phyloP scores from a whole-genome alignment of 169 alveolate species.

The Plasmodium blacklocki region DNA sequence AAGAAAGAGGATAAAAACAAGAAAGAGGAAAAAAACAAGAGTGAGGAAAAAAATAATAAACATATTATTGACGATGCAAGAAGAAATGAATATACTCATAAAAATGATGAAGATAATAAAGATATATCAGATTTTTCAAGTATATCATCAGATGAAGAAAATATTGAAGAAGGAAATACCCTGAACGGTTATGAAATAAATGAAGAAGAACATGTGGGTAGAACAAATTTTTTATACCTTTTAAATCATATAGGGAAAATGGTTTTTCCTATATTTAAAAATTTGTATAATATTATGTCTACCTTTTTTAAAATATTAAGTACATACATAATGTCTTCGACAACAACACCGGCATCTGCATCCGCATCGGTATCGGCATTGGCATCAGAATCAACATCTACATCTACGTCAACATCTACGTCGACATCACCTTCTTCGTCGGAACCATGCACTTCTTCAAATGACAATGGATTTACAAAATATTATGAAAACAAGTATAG shows the following conservation, averaged over 20 bases:
- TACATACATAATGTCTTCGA: constrained; percentile 3
- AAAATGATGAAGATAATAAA: neutral
- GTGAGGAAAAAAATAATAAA: neutral
- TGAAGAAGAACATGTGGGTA: constrained; percentile 17
- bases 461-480: neutral
- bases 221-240: constrained; percentile 2
- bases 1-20: no score
- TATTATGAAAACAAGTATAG: constrained; percentile 49
- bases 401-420: no score
- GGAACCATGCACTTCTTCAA: neutral
- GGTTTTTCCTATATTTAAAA: constrained; percentile 33
- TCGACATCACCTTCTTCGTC: no score
- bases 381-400: no score
- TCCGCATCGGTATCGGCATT: no score
- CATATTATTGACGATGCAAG: neutral
- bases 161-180: neutral
- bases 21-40: no score
- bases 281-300: constrained; percentile 4
- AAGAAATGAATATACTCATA: neutral
- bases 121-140: neutral
- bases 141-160: no score
- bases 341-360: no score
- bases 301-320: constrained; percentile 39
- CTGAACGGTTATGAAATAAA: neutral
- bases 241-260: constrained; percentile 16